Evolutionary conservation across 2,329 filamentous ascomycete genomes (phyloP).

Genomic region (Blastomyces parvus): DNA sequence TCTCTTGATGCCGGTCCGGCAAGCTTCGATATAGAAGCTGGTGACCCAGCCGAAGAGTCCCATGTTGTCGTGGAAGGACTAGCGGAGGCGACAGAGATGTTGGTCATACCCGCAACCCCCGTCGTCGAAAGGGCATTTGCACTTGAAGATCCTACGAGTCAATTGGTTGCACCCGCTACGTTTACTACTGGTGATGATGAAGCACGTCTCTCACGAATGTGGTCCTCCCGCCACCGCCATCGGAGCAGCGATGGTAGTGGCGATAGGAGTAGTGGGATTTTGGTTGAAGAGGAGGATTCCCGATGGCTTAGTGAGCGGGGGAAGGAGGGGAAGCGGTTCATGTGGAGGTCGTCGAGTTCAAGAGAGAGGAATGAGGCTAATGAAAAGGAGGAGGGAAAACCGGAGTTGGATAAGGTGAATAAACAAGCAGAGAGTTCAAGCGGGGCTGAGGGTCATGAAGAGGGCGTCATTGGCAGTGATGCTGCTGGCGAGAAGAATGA

Average conservation of each 20-base stretch:
- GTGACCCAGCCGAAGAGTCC: constrained; percentile 10
- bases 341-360: constrained; percentile 14
- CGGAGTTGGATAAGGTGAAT: neutral
- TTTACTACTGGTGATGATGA: neutral
- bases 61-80: constrained; percentile 18
- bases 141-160: constrained; percentile 1
- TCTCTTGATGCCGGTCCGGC: constrained; percentile 15
- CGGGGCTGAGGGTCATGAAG: neutral
- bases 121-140: constrained; percentile 2
- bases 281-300: constrained; percentile 22
- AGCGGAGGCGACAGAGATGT: constrained; percentile 17
- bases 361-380: constrained; percentile 10
- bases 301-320: constrained; percentile 20
- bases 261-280: constrained; percentile 15
- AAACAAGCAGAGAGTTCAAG: neutral
- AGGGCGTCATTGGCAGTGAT: neutral
- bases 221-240: constrained; percentile 9
- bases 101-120: constrained; percentile 16
- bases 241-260: constrained; percentile 16
- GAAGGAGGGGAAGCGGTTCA: constrained; percentile 18
- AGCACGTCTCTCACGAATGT: constrained; percentile 5
- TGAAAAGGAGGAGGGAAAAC: neutral
- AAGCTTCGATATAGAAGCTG: neutral
- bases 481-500: neutral
- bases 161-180: constrained; percentile 10